Conservation (phyloP, 2,329 filamentous ascomycete species). For the Cadophora sp. region DNA sequence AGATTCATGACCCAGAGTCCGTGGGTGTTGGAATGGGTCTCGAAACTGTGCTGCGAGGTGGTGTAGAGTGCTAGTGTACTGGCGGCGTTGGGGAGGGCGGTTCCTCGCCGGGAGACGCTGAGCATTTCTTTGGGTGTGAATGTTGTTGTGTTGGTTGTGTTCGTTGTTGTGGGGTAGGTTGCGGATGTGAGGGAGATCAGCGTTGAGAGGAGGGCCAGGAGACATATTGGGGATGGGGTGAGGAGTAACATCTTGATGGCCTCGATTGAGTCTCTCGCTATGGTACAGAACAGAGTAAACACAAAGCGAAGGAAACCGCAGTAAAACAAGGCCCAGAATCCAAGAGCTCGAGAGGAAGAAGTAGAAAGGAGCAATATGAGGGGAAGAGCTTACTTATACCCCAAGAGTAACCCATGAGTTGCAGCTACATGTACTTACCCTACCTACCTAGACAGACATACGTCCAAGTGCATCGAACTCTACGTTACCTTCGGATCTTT, state of each 20-base stretch:
- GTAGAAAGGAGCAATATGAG: not conserved
- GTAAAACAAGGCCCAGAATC: not conserved
- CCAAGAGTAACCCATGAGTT: not conserved
- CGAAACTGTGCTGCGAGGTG: constrained; percentile 80
- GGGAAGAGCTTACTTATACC: constrained; percentile 24
- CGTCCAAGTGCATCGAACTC: not conserved
- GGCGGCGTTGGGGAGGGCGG: constrained; percentile 71
- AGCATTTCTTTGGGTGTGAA: constrained; percentile 80
- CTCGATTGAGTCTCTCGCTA: not conserved
- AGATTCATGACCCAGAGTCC: constrained; percentile 75
- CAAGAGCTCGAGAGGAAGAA: constrained; percentile 22
- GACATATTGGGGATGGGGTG: not conserved
- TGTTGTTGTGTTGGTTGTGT: constrained; percentile 22
- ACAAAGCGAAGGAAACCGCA: not conserved
- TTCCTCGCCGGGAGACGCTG: constrained; percentile 73
- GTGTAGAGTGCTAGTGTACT: constrained; percentile 71
- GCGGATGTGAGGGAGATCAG: constrained; percentile 13
- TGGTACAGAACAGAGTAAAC: too few relatives aligned
- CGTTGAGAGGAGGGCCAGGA: not conserved
- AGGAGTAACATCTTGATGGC: constrained; percentile 8
- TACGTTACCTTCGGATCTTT: not conserved
- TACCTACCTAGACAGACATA: constrained; percentile 14
- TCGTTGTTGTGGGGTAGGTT: not conserved
- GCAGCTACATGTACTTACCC: not conserved
- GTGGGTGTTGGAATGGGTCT: constrained; percentile 67